A percentile compares a stretch with the other conserved stretches of the same genome.
These are phyloP conservation scores for Rhizopogon vinicolor DNA, from an alignment of 768 basidiomycete genomes.

Conservation along the genomic window DNA sequence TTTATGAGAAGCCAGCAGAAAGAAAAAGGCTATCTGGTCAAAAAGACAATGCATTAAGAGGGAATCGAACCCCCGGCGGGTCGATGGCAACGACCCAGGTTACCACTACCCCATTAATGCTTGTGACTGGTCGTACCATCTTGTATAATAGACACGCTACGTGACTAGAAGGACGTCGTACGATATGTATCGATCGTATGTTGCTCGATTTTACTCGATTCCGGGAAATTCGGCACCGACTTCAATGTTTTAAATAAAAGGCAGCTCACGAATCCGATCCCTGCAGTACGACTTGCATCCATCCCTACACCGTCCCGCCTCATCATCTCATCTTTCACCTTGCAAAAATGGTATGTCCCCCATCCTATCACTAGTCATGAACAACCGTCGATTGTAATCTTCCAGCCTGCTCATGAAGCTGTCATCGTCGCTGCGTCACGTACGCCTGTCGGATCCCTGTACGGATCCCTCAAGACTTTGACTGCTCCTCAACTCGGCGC, in stretches of 20 bases:
- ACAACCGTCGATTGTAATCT: not conserved
- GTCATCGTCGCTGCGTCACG: conserved; percentile 93
- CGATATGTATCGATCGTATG: not conserved
- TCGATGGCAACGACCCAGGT: conserved; percentile 37
- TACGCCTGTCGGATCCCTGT: conserved; percentile 91
- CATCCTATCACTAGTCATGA: not conserved
- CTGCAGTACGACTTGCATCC: conserved; percentile 37
- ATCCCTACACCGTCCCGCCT: conserved; percentile 33
- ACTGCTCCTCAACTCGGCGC: conserved; percentile 90
- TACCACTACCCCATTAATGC: conserved; percentile 31
- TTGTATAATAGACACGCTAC: not conserved
- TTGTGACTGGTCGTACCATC: not conserved
- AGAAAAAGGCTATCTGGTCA: too few species aligned
- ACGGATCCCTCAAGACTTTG: conserved; percentile 82
- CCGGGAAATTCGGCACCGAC: not conserved
- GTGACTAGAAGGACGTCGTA: not conserved
- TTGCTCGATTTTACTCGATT: not conserved
- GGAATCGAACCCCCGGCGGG: conserved; percentile 80
- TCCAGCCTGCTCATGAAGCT: conserved; percentile 62
- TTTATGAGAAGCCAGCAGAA: too few species aligned
- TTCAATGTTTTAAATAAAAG: conserved; percentile 8
- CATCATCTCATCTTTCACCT: conserved; percentile 25
- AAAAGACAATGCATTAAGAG: conserved; percentile 51
- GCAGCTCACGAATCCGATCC: conserved; percentile 23
- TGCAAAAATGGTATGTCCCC: conserved; percentile 48